Evolutionary conservation across 2,329 filamentous ascomycete species (phyloP), one percentile per base, ranked within the genome.

Genomic region (Hymenoscyphus scutula): DNA sequence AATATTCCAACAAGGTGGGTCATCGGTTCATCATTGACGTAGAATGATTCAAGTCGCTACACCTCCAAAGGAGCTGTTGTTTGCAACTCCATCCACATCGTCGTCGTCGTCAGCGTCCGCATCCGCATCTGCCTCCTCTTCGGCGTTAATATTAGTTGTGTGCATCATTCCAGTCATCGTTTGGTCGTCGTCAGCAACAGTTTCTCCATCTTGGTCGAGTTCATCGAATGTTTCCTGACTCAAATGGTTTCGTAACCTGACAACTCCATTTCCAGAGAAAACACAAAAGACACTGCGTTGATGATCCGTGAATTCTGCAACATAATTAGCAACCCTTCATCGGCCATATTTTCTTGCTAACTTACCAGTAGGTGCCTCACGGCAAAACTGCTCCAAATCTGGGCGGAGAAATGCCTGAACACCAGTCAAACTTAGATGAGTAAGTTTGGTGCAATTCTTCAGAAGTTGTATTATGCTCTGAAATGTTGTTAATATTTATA

Each of bases 261-360:
- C 80, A 1, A 99, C 94, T 61, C 93, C 93, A 29, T 85, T 83
- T 5, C 95, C 94, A 1, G 93, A 97, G 76, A 99, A 99, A 60
- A 99, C 95, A 73, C 95, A 99, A 74, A 99, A 99, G 7, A 98
- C 92, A 59, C 94, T 89, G 66, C 95, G 87, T 75, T 99, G 95
- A 73, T 97, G 92, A 55, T 94, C 90, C 19, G 93, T 98, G 74
- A 99, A 99, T 76, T 98, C 95, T 87, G 61, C 7, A 37, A n/a
- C 5, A n/a, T 34, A 38, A 29, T 64, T 59, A 63, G 62, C 2
- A 25, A 8, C 27, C 54, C 8, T 25, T 41, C 23, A 60, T 11
- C 23, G 13, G 19, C 11, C 34, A 53, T 23, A 7, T 11, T 25
- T 25, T 15, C 2, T n/a, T 2, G 53, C 7, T 23, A 19, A 64